A percentile compares a stretch with the other conserved stretches of the same genome.
Conservation (phyloP, 1,139 yeast species). For the Debaryomyces psychrophilus region DNA sequence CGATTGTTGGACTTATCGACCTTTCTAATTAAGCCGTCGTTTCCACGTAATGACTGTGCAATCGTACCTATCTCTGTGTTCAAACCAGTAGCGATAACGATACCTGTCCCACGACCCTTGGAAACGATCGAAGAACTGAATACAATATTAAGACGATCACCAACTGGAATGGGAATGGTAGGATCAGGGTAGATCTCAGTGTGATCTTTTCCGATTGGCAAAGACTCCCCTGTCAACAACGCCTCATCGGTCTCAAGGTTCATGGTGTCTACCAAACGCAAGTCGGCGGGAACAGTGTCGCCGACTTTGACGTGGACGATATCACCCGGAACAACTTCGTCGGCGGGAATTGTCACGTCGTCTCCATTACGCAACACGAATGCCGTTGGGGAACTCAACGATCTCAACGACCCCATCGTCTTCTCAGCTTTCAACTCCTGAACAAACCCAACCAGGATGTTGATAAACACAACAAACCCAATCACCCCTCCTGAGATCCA, state of each 20-base stretch:
- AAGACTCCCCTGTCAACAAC: conserved; percentile 76
- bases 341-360: conserved; percentile 62
- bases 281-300: conserved; percentile 80
- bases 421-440: conserved; percentile 78
- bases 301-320: conserved; percentile 68
- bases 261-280: conserved; percentile 60
- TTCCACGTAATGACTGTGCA: conserved; percentile 59
- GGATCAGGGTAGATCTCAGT: conserved; percentile 40
- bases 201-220: conserved; percentile 67
- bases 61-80: conserved; percentile 77
- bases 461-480: conserved; percentile 67
- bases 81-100: conserved; percentile 68
- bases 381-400: conserved; percentile 75
- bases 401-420: conserved; percentile 76
- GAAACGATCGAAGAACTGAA: conserved; percentile 72
- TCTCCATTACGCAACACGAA: conserved; percentile 66
- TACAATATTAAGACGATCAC: conserved; percentile 76
- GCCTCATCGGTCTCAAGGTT: conserved; percentile 85
- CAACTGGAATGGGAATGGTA: conserved; percentile 58
- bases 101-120: conserved; percentile 77
- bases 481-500: conserved; percentile 88
- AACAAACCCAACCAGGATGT: conserved; percentile 68
- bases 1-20: conserved; percentile 31
- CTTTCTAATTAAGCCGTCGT: conserved; percentile 28
- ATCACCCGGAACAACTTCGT: conserved; percentile 80